Evolutionary conservation across 2,329 filamentous ascomycete genomes (phyloP).

Genomic region (Fusarium papillatum): DNA sequence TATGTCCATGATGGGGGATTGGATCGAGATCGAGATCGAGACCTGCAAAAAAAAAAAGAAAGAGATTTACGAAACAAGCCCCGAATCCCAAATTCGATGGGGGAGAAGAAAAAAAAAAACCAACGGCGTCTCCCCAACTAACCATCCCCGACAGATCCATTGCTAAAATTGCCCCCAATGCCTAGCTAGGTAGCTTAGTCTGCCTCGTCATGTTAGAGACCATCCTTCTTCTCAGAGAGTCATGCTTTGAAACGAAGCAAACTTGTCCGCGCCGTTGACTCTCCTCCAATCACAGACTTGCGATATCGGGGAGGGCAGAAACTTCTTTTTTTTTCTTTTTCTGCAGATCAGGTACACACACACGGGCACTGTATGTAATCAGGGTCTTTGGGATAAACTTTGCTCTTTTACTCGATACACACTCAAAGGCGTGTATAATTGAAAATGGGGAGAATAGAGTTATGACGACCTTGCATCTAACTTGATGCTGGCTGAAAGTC

Average conservation of each 20-base stretch:
- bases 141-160: slow-evolving; percentile 6
- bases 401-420: background rate
- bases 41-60: background rate
- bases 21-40: slow-evolving; percentile 2
- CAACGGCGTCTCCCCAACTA: slow-evolving; percentile 4
- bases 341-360: slow-evolving; percentile 30
- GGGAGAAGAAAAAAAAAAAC: background rate
- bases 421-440: background rate
- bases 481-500: background rate
- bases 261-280: background rate
- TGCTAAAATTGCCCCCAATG: background rate
- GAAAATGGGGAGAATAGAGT: slow-evolving; percentile 14
- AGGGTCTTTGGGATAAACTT: slow-evolving; percentile 5
- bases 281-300: background rate
- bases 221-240: background rate
- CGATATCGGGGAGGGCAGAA: background rate
- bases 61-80: slow-evolving; percentile 5
- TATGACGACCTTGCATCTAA: background rate
- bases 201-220: slow-evolving; percentile 14
- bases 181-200: slow-evolving; percentile 1
- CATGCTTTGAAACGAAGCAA: background rate
- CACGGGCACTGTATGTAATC: background rate
- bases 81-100: slow-evolving; percentile 5
- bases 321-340: background rate
- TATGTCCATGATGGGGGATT: background rate